phyloP scores from a whole-genome alignment of 2,329 filamentous ascomycete species.

The Trichoderma lentiforme region DNA sequence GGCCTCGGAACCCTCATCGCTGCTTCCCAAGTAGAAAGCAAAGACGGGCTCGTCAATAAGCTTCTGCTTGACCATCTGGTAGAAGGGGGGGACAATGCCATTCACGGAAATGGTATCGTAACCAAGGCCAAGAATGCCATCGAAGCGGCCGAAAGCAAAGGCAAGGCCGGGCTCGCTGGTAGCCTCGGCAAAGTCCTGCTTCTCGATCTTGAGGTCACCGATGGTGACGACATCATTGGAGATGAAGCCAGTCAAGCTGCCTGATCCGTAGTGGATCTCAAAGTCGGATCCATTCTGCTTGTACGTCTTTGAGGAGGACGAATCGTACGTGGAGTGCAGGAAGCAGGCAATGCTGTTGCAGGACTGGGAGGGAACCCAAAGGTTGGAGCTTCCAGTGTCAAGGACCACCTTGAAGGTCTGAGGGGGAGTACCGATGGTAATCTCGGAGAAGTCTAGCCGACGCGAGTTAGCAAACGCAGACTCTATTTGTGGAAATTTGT shows the following conservation, averaged over 20 bases:
- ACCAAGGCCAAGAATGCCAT: constrained; percentile 91
- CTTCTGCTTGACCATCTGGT: constrained; percentile 88
- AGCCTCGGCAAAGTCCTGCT: constrained; percentile 94
- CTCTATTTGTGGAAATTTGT: neutral
- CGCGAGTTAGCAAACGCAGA: neutral
- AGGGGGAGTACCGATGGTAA: constrained; percentile 84
- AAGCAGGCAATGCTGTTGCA: constrained; percentile 98
- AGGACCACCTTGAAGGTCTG: constrained; percentile 98
- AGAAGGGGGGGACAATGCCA: constrained; percentile 90
- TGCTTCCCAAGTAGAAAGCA: constrained; percentile 87
- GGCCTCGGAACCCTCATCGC: constrained; percentile 74
- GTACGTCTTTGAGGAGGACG: constrained; percentile 81
- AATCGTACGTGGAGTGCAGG: constrained; percentile 95
- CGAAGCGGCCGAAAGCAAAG: constrained; percentile 96
- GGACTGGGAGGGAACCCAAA: constrained; percentile 90
- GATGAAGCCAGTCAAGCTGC: constrained; percentile 87
- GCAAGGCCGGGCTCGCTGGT: constrained; percentile 93
- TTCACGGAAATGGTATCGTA: constrained; percentile 98
- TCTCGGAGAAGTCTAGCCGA: constrained; percentile 86
- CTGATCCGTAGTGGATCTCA: constrained; percentile 92
- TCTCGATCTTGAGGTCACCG: constrained; percentile 82
- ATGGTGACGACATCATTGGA: constrained; percentile 85
- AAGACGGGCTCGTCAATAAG: constrained; percentile 91
- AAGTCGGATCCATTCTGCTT: constrained; percentile 92
- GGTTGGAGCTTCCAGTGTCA: constrained; percentile 97